Conservation (phyloP, 1,284 basidiomycete species). For the Ganoderma multipileum region DNA sequence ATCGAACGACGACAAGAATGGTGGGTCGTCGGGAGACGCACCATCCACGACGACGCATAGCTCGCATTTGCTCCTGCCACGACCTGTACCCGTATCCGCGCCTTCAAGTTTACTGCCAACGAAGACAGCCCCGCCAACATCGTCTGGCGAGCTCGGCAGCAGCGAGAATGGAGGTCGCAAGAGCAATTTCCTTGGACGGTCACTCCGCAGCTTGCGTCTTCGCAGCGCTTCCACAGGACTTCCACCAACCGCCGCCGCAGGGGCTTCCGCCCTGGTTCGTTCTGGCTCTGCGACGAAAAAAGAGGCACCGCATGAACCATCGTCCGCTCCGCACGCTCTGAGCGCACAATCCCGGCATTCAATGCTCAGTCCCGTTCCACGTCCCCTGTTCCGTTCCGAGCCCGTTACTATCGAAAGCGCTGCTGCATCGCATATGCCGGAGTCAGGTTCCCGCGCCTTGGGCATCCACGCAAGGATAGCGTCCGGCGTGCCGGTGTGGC, state of each 20-base stretch:
- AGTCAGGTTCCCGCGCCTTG: not conserved
- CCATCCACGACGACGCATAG: slow-evolving; percentile 18
- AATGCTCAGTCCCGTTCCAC: slow-evolving; percentile 23
- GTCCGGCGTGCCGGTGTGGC: slow-evolving; percentile 26
- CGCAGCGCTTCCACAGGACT: slow-evolving; percentile 22
- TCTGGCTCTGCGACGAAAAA: slow-evolving; percentile 13
- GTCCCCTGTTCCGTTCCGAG: slow-evolving; percentile 14
- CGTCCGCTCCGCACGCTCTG: slow-evolving; percentile 16
- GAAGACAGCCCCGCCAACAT: slow-evolving; percentile 30
- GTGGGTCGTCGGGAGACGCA: slow-evolving; percentile 23
- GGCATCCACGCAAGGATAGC: slow-evolving; percentile 13
- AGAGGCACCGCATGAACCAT: slow-evolving; percentile 12
- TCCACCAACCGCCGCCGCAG: not conserved
- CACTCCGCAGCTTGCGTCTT: slow-evolving; percentile 31
- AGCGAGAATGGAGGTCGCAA: slow-evolving; percentile 19
- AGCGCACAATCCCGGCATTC: slow-evolving; percentile 30
- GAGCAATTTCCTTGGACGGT: slow-evolving; percentile 33
- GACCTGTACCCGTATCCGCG: slow-evolving; percentile 12
- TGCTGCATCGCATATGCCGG: not conserved
- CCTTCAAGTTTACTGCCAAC: slow-evolving; percentile 37
- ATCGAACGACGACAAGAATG: slow-evolving; percentile 24
- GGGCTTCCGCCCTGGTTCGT: slow-evolving; percentile 7
- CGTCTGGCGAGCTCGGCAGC: slow-evolving; percentile 22
- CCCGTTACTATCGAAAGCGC: slow-evolving; percentile 14
- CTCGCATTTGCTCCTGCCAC: slow-evolving; percentile 19